Percentiles rank a stretch among this genome's conserved stretches.
phyloP scores from a whole-genome alignment of 2,329 filamentous ascomycete species.

The Stagonosporopsis tanaceti region DNA sequence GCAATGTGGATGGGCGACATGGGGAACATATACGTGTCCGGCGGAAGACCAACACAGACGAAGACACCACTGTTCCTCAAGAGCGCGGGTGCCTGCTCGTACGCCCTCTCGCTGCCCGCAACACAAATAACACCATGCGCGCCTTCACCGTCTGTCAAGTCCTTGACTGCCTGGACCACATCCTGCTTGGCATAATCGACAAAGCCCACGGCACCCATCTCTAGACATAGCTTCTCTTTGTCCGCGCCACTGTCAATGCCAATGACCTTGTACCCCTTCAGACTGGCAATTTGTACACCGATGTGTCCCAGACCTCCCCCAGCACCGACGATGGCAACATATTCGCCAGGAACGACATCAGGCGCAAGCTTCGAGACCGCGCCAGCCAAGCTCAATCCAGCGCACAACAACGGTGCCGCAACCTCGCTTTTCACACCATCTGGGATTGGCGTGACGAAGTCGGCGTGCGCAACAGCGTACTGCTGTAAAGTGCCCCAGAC shows the following conservation, averaged over 20 bases:
- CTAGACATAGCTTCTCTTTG: conserved; percentile 73
- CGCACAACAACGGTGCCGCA: conserved; percentile 48
- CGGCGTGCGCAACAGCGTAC: conserved; percentile 44
- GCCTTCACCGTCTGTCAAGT: conserved; percentile 53
- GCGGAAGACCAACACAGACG: conserved; percentile 58
- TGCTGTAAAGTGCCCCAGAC: conserved; percentile 49
- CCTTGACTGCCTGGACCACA: conserved; percentile 50
- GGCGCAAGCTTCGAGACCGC: conserved; percentile 86
- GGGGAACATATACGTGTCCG: conserved; percentile 53
- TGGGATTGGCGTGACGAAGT: conserved; percentile 44
- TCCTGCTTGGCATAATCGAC: conserved; percentile 76
- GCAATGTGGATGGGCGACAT: conserved; percentile 58
- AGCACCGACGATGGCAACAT: conserved; percentile 82
- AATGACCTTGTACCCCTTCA: conserved; percentile 84
- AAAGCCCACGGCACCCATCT: conserved; percentile 75
- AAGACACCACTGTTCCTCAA: conserved; percentile 57
- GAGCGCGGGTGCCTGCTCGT: conserved; percentile 54
- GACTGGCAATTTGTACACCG: conserved; percentile 80
- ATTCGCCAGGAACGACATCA: conserved; percentile 74
- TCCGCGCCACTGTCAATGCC: conserved; percentile 85
- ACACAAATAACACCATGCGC: conserved; percentile 58
- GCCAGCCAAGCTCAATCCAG: conserved; percentile 70
- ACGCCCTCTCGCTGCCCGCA: conserved; percentile 56
- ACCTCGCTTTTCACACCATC: conserved; percentile 49
- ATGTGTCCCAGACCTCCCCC: conserved; percentile 82